Base-by-base conservation (phyloP, 805 yeast species). In the Ogataea pini region DNA sequence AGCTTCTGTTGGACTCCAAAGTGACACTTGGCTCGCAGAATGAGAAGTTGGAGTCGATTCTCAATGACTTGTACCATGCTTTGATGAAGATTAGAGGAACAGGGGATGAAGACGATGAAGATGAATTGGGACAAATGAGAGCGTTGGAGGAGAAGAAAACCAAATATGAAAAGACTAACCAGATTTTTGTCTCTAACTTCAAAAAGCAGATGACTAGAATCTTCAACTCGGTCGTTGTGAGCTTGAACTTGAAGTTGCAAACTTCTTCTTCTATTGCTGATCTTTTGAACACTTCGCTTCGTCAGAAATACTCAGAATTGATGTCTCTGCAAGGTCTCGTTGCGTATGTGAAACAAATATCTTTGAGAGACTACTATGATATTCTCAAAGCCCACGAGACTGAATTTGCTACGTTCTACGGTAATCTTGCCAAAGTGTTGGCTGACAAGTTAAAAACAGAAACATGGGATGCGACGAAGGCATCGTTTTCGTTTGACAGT, bases 111-210 rank as follows among this genome's bases (percentile, higher is more conserved):
- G 73, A 67, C 17, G 74, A 71, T 9, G 60, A 69, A 39, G 73
- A 73, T 48, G 73, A 72, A 46, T 62, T 85, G 49, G 80, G 83
- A 32, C 75, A 78, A 16, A 85, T 89, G 89, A 73, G 75, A 48
- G 95, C 95, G 0, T 71, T 89, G 49, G 75, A 74, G 50, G 89
- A 87, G 57, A 83, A 85, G 58, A 76, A 81, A 49, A 69, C 72
- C 13, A 75, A 72, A 4, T 87, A 85, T 60, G 88, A 83, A 56
- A 62, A 68, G 17, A 82, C 82, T 0, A 73, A 85, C 1, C 57
- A 61, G 2, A 65, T 70, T 4, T 86, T 89, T 58, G 63, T 80
- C 12, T 48, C 58, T 3, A 70, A 75, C 27, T 73, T 86, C 45
- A 69, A 65, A 24, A 64, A 61, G 18, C 69, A 34, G 45, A 56